Conservation (phyloP, 495 filamentous ascomycete genomes). For the Neurospora sp. region DNA sequence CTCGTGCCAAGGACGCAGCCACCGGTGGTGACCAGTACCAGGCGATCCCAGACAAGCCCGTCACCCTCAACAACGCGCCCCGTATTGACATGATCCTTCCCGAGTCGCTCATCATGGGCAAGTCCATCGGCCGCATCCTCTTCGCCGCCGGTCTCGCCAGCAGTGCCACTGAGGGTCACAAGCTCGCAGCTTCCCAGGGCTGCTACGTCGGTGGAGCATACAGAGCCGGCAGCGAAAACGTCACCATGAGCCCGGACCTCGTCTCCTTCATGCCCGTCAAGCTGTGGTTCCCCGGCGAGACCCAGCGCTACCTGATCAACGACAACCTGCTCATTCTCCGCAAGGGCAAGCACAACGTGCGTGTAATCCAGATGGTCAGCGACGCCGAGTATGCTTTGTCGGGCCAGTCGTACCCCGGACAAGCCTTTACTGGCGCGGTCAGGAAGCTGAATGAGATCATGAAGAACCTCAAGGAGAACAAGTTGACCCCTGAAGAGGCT, state of each 20-base stretch:
- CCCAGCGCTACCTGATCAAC: constrained; percentile 51
- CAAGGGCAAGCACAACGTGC: constrained; percentile 71
- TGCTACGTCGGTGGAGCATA: constrained; percentile 52
- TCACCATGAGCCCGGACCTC: constrained; percentile 42
- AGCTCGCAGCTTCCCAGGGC: constrained; percentile 46
- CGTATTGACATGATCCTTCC: constrained; percentile 53
- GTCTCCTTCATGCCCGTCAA: constrained; percentile 56
- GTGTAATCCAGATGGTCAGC: constrained; percentile 58
- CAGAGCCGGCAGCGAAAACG: constrained; percentile 11
- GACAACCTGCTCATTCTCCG: constrained; percentile 57
- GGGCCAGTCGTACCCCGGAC: constrained; percentile 35
- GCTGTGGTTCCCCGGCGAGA: constrained; percentile 46
- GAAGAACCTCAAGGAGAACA: constrained; percentile 6
- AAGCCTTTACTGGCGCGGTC: constrained; percentile 27
- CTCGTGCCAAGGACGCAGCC: not conserved
- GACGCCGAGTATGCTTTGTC: constrained; percentile 53
- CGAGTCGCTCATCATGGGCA: constrained; percentile 48
- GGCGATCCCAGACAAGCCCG: constrained; percentile 18
- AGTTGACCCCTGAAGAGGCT: constrained; percentile 2
- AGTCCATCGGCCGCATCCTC: constrained; percentile 53
- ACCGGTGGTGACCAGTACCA: constrained; percentile 3
- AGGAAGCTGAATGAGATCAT: constrained; percentile 21
- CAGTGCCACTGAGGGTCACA: constrained; percentile 56
- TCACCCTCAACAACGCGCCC: constrained; percentile 40
- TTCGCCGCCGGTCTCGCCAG: constrained; percentile 56